Evolutionary conservation across 1,139 yeast species (phyloP).

Genomic region (Taiozyma sp.): DNA sequence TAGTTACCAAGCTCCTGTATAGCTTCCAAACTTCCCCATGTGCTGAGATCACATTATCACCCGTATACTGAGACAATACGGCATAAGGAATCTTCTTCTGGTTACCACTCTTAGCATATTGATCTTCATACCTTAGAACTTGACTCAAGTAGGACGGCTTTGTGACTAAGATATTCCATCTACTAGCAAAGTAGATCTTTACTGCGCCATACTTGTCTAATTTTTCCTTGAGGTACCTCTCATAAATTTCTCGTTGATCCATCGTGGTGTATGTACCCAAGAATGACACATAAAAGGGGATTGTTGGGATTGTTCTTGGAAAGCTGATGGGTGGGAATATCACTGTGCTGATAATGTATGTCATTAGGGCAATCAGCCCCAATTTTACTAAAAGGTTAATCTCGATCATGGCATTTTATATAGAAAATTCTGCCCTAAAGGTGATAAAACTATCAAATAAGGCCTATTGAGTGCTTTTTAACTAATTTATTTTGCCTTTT

Average conservation of each 20-base stretch:
- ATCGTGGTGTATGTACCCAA: slow-evolving; percentile 39
- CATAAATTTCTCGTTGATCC: slow-evolving; percentile 48
- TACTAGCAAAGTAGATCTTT: slow-evolving; percentile 55
- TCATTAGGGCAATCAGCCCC: not conserved
- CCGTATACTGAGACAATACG: slow-evolving; percentile 52
- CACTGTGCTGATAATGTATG: slow-evolving; percentile 6
- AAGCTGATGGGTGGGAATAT: slow-evolving; percentile 33
- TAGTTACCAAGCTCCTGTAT: slow-evolving; percentile 43
- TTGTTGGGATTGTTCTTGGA: slow-evolving; percentile 48
- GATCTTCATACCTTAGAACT: slow-evolving; percentile 44
- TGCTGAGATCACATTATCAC: slow-evolving; percentile 60
- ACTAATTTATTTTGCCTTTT: too few relatives aligned
- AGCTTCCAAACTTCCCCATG: slow-evolving; percentile 51
- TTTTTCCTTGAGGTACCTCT: slow-evolving; percentile 35
- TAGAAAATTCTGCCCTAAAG: not conserved
- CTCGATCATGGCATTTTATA: not conserved
- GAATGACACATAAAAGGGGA: slow-evolving; percentile 58
- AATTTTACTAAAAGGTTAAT: slow-evolving; percentile 1
- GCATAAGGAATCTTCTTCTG: slow-evolving; percentile 56
- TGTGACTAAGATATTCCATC: slow-evolving; percentile 57
- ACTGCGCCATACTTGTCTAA: slow-evolving; percentile 53
- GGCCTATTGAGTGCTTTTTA: not conserved
- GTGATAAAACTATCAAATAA: not conserved
- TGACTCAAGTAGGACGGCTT: slow-evolving; percentile 44
- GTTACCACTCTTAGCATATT: slow-evolving; percentile 57